Base-by-base conservation (phyloP, 805 yeast species). In the Ogataea haglerorum region DNA sequence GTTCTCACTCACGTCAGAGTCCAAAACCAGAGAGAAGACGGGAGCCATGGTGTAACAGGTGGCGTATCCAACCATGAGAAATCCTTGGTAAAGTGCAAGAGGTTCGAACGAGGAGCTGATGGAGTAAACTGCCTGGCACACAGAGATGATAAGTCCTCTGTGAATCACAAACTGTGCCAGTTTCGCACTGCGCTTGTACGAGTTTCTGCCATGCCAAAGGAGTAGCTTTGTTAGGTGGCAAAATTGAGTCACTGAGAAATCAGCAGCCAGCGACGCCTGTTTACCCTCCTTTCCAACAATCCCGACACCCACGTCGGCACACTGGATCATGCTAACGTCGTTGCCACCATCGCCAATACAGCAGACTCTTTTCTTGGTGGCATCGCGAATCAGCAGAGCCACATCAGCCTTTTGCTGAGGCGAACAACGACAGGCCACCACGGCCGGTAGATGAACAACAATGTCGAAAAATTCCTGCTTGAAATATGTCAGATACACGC, bases 291-390 rank as follows among this genome's bases (percentile, higher is more conserved):
- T 93, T 26, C 99, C 99, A 15, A 93, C 99, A 51, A 93, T 93
- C 42, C 99, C 99, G 21, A 93, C 95, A 45, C 99, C 99, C 8
- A 93, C 96, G 67, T 95, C 96, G 0, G 99, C 99, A 51, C 95
- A 84, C 65, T 93, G 99, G 51, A 93, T 93, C 99, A 93, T 93
- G 53, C 95, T 85, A 24, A 93, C 99, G 64, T 93, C 99, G 57
- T 93, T 93, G 54, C 99, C 99, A 55, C 99, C 99, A 64, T 93
- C 99, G 42, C 99, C 99, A 51, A 93, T 95, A 57, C 98, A 93
- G 51, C 98, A 91, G 2, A 91, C 97, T 37, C 99, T 70, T 57
- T 86, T 87, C 5, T 87, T 86, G 0, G 98, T 93, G 22, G 77
- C 65, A 44, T 76, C 76, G 54, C 90, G 76, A 48, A 93, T 93